A percentile compares a stretch with the other conserved stretches of the same genome.
Evolutionary conservation across 225 moss, liverwort and hornwort genomes (phyloP).

Genomic region (Pseudoscleropodium purum): DNA sequence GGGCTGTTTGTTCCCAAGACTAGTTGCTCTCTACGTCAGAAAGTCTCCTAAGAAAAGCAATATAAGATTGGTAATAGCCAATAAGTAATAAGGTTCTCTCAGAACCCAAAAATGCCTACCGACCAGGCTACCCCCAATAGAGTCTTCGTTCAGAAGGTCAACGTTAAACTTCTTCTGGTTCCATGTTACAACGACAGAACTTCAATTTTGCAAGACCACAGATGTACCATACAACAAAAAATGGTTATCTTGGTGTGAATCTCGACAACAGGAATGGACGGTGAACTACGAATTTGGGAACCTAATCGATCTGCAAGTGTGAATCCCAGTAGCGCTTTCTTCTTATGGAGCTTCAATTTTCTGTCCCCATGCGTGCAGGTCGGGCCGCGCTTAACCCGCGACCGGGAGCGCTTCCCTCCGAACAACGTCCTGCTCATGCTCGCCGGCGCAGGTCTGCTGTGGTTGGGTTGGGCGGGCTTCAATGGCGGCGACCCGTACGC

Average conservation of each 20-base stretch:
- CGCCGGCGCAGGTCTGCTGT: slow-evolving; percentile 41
- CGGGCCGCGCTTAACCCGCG: slow-evolving; percentile 40
- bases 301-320: background rate
- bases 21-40: background rate
- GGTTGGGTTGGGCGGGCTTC: slow-evolving; percentile 55
- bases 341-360: background rate
- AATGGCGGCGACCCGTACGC: slow-evolving; percentile 48
- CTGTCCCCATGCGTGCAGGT: slow-evolving; percentile 10
- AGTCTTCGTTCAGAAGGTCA: background rate
- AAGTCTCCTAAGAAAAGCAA: background rate
- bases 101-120: background rate
- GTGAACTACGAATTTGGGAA: background rate
- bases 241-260: background rate
- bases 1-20: background rate
- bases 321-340: background rate
- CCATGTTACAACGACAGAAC: background rate
- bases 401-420: slow-evolving; percentile 43
- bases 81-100: background rate
- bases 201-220: background rate
- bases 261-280: background rate
- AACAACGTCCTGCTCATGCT: slow-evolving; percentile 51
- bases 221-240: too few relatives aligned
- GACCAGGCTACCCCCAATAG: background rate
- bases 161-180: background rate
- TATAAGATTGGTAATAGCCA: background rate